phyloP scores from a whole-genome alignment of 768 basidiomycete species.

The Suillus fuscotomentosus region DNA sequence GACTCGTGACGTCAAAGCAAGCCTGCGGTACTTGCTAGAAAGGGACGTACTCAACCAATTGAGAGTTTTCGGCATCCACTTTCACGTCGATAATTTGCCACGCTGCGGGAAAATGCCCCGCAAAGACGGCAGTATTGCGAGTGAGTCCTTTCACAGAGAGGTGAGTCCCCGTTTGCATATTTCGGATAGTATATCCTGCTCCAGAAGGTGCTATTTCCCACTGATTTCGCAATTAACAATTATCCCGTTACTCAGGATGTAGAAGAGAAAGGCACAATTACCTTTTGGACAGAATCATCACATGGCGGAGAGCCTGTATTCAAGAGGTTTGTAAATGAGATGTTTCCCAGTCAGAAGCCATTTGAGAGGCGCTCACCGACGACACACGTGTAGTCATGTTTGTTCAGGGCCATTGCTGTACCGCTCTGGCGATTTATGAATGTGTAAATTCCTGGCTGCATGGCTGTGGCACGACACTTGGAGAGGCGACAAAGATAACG shows the following conservation, averaged over 20 bases:
- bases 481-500: background rate
- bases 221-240: conserved; percentile 5
- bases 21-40: background rate
- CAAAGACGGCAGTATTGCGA: conserved; percentile 7
- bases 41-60: conserved; percentile 23
- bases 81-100: conserved; percentile 27
- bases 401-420: conserved; percentile 28
- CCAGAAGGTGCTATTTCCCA: conserved; percentile 30
- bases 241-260: background rate
- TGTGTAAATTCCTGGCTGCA: conserved; percentile 30
- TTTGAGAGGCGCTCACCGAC: conserved; percentile 14
- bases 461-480: background rate
- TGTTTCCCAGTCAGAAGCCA: background rate
- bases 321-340: background rate
- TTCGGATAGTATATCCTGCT: conserved; percentile 29
- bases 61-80: conserved; percentile 24
- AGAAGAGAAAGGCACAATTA: background rate
- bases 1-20: background rate
- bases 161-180: conserved; percentile 31
- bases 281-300: conserved; percentile 28
- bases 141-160: conserved; percentile 15
- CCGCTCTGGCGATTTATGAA: conserved; percentile 32
- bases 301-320: conserved; percentile 28
- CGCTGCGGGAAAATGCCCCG: conserved; percentile 28
- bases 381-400: conserved; percentile 16